Evolutionary conservation across 257 asterid genomes (phyloP).

Genomic region (Solanum pennellii): DNA sequence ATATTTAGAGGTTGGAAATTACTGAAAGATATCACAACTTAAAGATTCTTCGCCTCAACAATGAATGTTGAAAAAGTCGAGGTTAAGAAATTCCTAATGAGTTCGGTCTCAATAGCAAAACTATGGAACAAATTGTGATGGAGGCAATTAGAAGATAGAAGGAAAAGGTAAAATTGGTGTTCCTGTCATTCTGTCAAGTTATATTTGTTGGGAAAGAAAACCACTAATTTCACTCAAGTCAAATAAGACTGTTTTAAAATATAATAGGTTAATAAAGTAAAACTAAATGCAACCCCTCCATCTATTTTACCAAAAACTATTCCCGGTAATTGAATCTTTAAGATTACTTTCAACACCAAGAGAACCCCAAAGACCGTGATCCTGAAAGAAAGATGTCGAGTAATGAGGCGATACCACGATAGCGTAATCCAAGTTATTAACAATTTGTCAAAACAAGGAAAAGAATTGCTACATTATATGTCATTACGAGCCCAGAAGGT

Average conservation of each 20-base stretch:
- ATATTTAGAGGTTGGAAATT: background rate
- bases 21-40: background rate
- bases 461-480: background rate
- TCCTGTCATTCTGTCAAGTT: background rate
- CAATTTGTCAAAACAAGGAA: background rate
- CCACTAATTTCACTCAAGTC: background rate
- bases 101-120: background rate
- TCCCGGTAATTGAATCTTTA: background rate
- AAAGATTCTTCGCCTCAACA: background rate
- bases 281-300: background rate
- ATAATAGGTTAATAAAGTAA: background rate
- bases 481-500: background rate
- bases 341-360: background rate
- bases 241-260: background rate
- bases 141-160: background rate
- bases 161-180: background rate
- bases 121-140: background rate
- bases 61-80: background rate
- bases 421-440: background rate
- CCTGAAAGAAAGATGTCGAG: background rate
- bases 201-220: background rate
- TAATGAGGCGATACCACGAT: background rate
- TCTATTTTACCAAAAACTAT: background rate
- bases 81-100: background rate
- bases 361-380: background rate